Base-by-base conservation (phyloP, 495 filamentous ascomycete genomes). In the Aspergillus asperescens region DNA sequence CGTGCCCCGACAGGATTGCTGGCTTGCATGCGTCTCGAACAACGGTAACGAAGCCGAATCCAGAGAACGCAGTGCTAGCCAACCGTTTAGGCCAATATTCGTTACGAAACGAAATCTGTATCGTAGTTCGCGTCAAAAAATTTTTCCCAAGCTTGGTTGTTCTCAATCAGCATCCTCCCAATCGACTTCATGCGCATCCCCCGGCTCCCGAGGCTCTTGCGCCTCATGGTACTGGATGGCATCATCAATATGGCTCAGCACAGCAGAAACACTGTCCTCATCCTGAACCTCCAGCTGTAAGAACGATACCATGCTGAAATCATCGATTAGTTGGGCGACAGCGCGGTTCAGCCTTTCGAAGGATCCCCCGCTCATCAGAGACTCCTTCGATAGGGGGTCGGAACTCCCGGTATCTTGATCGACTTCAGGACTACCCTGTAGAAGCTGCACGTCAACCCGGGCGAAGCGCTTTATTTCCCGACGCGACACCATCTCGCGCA, bases 171-270 rank as follows among this genome's bases (percentile, higher is more conserved):
- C 62, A 56, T 87, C 83, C 45, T 79, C 76, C 38, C 78, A 82
- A 23, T 89, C 83, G 31, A 79, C 77, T n/a, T 84, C 80, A 41
- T 88, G 78, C 40, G 86, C 85, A 48, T 96, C 91, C 16, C 80
- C 80, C 18, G 92, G 81, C 64, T 96, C 94, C 61, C 78, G 81
- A 1, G 93, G 93, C 63, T 98, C 93, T 64, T 97, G 93, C 10
- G 93, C 90, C 59, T 98, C 93, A 62, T 95, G 90, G 68, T 81
- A 98, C 57, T 96, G 94, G 55, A 96, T 91, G 5, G 87, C 86
- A 74, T 98, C 91, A 55, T 98, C 93, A 58, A 98, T 95, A 62
- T 96, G 91, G 74, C 92, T 96, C 55, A 98, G 66, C n/a, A 97
- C 83, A 7, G 84, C 83, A 4, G 80, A 83, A 7, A 98, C 87